phyloP scores from a whole-genome alignment of 1,284 basidiomycete species.

The Puccinia coronata region DNA sequence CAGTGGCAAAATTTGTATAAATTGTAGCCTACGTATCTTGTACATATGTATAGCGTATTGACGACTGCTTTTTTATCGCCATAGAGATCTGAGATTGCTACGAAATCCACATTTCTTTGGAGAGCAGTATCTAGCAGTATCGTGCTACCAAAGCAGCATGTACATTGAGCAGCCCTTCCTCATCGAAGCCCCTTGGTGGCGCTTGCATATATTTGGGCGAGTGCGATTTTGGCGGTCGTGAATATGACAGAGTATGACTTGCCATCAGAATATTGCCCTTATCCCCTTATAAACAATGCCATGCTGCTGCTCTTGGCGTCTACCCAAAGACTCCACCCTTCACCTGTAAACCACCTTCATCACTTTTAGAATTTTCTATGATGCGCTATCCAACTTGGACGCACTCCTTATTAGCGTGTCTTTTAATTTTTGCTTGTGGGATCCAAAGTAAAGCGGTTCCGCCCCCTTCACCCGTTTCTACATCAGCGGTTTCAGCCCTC shows the following conservation, averaged over 20 bases:
- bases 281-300: neutral
- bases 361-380: neutral
- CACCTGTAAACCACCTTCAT: neutral
- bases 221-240: neutral
- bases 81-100: neutral
- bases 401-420: neutral
- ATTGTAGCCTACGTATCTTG: neutral
- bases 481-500: neutral
- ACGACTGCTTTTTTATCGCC: neutral
- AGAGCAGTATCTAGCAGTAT: neutral
- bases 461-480: neutral
- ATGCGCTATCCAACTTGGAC: slow-evolving; percentile 18
- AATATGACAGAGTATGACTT: neutral
- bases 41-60: too few relatives aligned
- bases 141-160: neutral
- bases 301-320: neutral
- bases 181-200: neutral
- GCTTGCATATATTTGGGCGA: neutral
- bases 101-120: slow-evolving; percentile 2
- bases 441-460: neutral
- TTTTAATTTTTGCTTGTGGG: neutral
- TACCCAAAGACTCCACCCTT: neutral
- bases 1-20: neutral
- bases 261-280: neutral
- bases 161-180: neutral